Evolutionary conservation across 2,329 filamentous ascomycete genomes (phyloP).

Genomic region (Phaeosphaeriaceae sp.): DNA sequence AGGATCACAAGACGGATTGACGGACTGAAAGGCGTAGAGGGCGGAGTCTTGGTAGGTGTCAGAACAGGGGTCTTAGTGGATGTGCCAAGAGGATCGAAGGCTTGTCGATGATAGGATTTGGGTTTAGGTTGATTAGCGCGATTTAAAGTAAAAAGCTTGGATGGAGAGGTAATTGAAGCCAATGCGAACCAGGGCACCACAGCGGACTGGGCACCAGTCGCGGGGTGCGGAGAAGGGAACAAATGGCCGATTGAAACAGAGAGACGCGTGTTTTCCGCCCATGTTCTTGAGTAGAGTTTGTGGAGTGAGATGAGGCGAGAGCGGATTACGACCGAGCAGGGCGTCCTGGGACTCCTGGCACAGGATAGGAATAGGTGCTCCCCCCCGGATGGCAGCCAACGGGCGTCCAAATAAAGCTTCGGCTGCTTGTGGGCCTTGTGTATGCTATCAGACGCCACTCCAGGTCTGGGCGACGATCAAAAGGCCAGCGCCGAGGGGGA

Average conservation of each 20-base stretch:
- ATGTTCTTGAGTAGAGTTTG: too few species aligned
- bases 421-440: slow-evolving; percentile 44
- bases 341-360: not conserved
- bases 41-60: slow-evolving; percentile 35
- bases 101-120: slow-evolving; percentile 42
- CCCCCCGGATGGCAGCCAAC: slow-evolving; percentile 34
- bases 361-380: too few species aligned
- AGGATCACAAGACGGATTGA: slow-evolving; percentile 36
- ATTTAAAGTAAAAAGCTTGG: slow-evolving; percentile 40
- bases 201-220: slow-evolving; percentile 29
- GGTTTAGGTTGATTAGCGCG: slow-evolving; percentile 41
- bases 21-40: slow-evolving; percentile 17
- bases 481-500: slow-evolving; percentile 38
- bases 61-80: slow-evolving; percentile 26
- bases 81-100: slow-evolving; percentile 39
- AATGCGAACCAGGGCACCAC: slow-evolving; percentile 20
- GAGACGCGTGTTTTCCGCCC: too few species aligned
- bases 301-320: too few species aligned
- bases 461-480: slow-evolving; percentile 46
- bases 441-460: slow-evolving; percentile 44
- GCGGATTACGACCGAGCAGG: not conserved
- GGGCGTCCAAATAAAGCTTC: slow-evolving; percentile 48
- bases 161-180: slow-evolving; percentile 19
- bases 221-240: not conserved
- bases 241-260: too few species aligned